Conservation (phyloP, 2,329 filamentous ascomycete genomes). For the Stemphylium beticola region DNA sequence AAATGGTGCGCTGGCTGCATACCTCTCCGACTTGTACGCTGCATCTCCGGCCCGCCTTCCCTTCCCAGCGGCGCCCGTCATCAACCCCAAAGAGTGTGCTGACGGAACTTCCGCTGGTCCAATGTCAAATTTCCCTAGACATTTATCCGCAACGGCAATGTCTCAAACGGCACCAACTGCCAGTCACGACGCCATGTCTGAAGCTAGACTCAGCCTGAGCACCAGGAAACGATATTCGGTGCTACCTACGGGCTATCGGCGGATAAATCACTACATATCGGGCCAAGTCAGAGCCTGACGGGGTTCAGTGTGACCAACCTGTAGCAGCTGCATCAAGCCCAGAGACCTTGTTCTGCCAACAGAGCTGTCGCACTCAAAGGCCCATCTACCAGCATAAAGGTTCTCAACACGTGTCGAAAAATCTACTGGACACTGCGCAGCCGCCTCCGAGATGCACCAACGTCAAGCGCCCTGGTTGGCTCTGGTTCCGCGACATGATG, state of each 20-base stretch:
- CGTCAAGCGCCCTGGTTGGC: background rate
- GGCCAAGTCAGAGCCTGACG: constrained; percentile 29
- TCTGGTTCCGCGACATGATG: background rate
- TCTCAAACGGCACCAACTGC: constrained; percentile 27
- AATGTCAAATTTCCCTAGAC: constrained; percentile 29
- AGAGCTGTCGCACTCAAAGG: constrained; percentile 3
- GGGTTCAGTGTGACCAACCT: constrained; percentile 30
- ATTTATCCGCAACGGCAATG: constrained; percentile 41
- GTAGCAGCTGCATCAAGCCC: constrained; percentile 29
- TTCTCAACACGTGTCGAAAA: constrained; percentile 12
- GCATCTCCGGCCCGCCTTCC: constrained; percentile 18
- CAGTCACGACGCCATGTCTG: constrained; percentile 18
- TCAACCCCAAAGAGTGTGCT: constrained; percentile 22
- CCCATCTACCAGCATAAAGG: background rate
- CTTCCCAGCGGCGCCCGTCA: constrained; percentile 14
- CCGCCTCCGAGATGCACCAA: background rate
- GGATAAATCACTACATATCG: constrained; percentile 27
- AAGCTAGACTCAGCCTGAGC: constrained; percentile 26
- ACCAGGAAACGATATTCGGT: constrained; percentile 18
- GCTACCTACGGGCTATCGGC: constrained; percentile 23
- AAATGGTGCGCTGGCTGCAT: constrained; percentile 2
- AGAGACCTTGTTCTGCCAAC: constrained; percentile 1
- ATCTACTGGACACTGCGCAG: constrained; percentile 6
- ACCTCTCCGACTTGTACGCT: background rate
- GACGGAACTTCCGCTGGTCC: constrained; percentile 34